A percentile compares a stretch with the other conserved stretches of the same genome.
These are phyloP conservation scores for Aspergillus olivimuriae DNA, from an alignment of 495 filamentous ascomycete genomes.

Conservation along the genomic window DNA sequence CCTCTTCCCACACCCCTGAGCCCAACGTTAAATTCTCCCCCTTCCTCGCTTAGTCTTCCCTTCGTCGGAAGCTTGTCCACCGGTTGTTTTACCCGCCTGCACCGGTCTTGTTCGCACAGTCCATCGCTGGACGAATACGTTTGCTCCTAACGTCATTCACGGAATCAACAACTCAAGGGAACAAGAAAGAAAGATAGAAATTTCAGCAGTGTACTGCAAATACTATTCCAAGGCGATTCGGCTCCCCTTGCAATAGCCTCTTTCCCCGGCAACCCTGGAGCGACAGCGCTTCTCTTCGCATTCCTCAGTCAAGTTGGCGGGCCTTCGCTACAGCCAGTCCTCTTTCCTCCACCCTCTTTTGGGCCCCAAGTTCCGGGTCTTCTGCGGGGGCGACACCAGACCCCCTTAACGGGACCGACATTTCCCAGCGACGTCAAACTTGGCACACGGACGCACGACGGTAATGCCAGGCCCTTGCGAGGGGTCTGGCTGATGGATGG, in stretches of 20 bases:
- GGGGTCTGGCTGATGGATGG: constrained; percentile 45
- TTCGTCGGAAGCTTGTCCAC: no score
- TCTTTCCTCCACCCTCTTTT: constrained; percentile 88
- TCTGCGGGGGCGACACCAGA: constrained; percentile 92
- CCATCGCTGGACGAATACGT: no score
- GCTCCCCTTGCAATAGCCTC: constrained; percentile 13
- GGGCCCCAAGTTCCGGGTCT: constrained; percentile 84
- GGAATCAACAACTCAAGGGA: no score
- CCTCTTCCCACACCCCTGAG: no score
- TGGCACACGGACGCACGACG: constrained; percentile 37
- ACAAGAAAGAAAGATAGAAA: no score
- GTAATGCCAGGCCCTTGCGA: constrained; percentile 42
- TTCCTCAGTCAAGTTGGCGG: constrained; percentile 94
- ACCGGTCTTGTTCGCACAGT: no score
- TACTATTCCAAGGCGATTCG: constrained; percentile 3
- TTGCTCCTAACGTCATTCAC: no score
- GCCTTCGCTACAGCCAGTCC: constrained; percentile 65
- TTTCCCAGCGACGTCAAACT: constrained; percentile 18
- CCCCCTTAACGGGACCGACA: constrained; percentile 80
- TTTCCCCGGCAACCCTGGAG: constrained; percentile 28
- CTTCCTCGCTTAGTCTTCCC: no score
- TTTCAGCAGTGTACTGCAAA: constrained; percentile 6
- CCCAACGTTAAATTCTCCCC: no score
- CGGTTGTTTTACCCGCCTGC: no score
- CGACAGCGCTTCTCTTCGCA: constrained; percentile 27